Percentiles rank a stretch among this genome's conserved stretches.
phyloP scores from a whole-genome alignment of 805 yeast species.

The Scheffersomyces ergatensis region DNA sequence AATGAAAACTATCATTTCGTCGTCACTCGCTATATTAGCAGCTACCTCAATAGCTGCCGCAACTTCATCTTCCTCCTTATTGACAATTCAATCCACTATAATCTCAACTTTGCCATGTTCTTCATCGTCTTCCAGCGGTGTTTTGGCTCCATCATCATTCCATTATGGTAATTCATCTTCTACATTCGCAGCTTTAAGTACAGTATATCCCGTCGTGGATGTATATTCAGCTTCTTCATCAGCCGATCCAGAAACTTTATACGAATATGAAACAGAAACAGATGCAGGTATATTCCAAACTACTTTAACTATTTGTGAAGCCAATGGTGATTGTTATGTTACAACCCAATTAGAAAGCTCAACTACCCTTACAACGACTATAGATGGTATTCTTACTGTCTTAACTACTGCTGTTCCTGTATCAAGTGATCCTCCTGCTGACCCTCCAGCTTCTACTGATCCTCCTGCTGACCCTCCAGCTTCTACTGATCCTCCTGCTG shows the following conservation, averaged over 20 bases:
- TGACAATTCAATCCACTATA: constrained; percentile 20
- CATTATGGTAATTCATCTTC: background rate
- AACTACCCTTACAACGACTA: constrained; percentile 31
- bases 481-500: too few species aligned
- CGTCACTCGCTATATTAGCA: constrained; percentile 9
- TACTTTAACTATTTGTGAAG: constrained; percentile 30
- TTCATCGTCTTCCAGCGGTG: constrained; percentile 11
- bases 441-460: background rate
- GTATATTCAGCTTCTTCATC: background rate
- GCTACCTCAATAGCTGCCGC: constrained; percentile 18
- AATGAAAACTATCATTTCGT: constrained; percentile 3
- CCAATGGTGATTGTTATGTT: constrained; percentile 24
- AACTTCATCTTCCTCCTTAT: constrained; percentile 11
- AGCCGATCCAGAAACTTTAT: constrained; percentile 5
- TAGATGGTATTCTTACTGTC: constrained; percentile 36
- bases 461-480: background rate
- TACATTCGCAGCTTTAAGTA: constrained; percentile 1
- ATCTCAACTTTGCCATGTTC: constrained; percentile 11
- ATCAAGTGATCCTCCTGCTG: background rate
- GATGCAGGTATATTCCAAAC: constrained; percentile 12
- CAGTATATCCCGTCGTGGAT: constrained; percentile 8
- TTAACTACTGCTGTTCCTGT: constrained; percentile 26
- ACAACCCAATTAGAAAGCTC: constrained; percentile 30
- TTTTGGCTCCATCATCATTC: constrained; percentile 7
- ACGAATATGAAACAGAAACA: constrained; percentile 21